Evolutionary conservation across 768 basidiomycete genomes (phyloP), one percentile per base, ranked within the genome.

Genomic region (Lactarius sanguifluus): DNA sequence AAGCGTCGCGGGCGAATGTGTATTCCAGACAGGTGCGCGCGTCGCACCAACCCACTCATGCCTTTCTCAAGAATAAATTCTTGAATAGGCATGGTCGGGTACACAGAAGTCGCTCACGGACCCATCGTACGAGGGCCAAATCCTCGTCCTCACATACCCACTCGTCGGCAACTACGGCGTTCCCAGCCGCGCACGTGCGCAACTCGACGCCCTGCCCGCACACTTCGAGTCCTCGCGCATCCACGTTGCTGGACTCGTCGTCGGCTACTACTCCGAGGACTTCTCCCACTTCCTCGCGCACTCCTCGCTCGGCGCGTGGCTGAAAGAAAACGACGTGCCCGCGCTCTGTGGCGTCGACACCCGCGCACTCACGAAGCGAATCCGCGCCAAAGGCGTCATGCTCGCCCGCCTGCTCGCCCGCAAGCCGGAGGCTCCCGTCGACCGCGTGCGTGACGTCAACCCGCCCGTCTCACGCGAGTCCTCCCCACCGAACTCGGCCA

Each of bases 141-240:
- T 99, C 75, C 89, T 99, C 66, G 87, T 99, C 70, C 83, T 98
- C 71, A 98, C 97, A 2, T 98, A 98, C 79, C 97, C 97, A 16
- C 83, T 99, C 72, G 81, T 98, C 70, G 97, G 97, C 43, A 98
- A 98, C 76, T 99, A 99, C 75, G 97, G 97, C 74, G 95, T 98
- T 28, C 97, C 97, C 61, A 82, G 83, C 68, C 87, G 94, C 63
- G 79, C 80, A 36, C 76, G 77, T 69, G 66, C 69, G 43, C 69
- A 81, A 40, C 73, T 85, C 47, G 84, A 88, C 67, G 78, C 79
- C 32, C 78, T 94, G 54, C 89, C 90, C 2, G 76, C 77, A 47
- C 87, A 92, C 67, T 98, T 98, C 77, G 97, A 99, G 81, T 97
- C 95, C 2, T 92, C 90, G 47, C 87, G 92, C 70, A 96, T 99